Conservation (phyloP, 805 yeast genomes). For the Candida vaughaniae region DNA sequence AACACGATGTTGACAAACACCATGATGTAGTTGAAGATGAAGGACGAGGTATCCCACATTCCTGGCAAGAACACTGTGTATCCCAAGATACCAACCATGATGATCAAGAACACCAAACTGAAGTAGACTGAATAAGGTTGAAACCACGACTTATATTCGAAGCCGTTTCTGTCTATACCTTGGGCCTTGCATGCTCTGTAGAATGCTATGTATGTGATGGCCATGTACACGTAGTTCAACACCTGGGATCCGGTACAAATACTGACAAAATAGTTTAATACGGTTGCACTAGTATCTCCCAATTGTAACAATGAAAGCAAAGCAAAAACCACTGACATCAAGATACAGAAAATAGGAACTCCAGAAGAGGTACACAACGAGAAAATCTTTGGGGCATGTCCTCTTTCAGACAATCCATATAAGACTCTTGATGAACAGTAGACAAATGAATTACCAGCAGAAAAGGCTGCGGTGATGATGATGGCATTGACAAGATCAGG, state of each 20-base stretch:
- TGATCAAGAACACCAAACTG: slow-evolving; percentile 29
- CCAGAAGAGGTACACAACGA: slow-evolving; percentile 58
- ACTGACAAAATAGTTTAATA: slow-evolving; percentile 45
- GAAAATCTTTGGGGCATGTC: slow-evolving; percentile 70
- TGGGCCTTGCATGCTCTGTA: slow-evolving; percentile 42
- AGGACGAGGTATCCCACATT: slow-evolving; percentile 56
- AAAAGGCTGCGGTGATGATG: slow-evolving; percentile 69
- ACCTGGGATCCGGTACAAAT: slow-evolving; percentile 50
- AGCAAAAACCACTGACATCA: slow-evolving; percentile 41
- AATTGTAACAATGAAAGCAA: slow-evolving; percentile 25
- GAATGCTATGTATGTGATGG: slow-evolving; percentile 45
- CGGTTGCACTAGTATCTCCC: slow-evolving; percentile 28
- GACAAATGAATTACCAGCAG: slow-evolving; percentile 81
- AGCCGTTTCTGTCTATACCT: slow-evolving; percentile 32
- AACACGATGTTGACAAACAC: slow-evolving; percentile 47
- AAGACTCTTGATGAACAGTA: slow-evolving; percentile 68
- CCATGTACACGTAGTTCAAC: slow-evolving; percentile 46
- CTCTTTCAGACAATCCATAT: slow-evolving; percentile 67
- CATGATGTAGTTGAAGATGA: slow-evolving; percentile 72
- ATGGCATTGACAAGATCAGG: slow-evolving; percentile 80
- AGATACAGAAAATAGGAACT: slow-evolving; percentile 64
- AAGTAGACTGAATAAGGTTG: slow-evolving; percentile 38
- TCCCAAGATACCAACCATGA: slow-evolving; percentile 59
- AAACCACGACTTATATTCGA: slow-evolving; percentile 43
- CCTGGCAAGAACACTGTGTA: slow-evolving; percentile 64